These are phyloP conservation scores for Sarocladium brachiariae DNA, from an alignment of 2,329 filamentous ascomycete species.

Conservation along the genomic window DNA sequence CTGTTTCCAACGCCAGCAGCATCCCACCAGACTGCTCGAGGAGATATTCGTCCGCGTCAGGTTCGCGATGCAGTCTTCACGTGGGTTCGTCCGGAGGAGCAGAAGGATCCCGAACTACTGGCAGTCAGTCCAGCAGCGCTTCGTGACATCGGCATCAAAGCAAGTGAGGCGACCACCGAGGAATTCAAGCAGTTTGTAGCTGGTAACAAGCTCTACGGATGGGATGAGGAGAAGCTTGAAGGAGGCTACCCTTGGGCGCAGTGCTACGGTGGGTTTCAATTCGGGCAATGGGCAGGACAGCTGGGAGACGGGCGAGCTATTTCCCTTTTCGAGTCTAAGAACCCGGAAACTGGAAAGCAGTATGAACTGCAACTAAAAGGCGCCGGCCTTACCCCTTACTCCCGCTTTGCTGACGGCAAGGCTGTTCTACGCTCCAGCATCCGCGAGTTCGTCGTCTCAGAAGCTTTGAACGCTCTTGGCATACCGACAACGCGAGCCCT, in stretches of 20 bases:
- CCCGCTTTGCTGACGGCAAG: constrained; percentile 91
- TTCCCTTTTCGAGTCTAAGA: constrained; percentile 84
- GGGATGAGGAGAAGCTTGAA: constrained; percentile 57
- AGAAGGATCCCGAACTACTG: constrained; percentile 69
- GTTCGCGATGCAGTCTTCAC: constrained; percentile 84
- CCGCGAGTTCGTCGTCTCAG: constrained; percentile 87
- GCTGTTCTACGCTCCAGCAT: constrained; percentile 90
- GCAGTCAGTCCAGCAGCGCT: constrained; percentile 74
- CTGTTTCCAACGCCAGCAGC: constrained; percentile 71
- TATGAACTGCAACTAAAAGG: constrained; percentile 96
- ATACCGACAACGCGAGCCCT: constrained; percentile 86
- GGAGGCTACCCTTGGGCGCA: constrained; percentile 96
- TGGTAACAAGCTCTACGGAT: constrained; percentile 77
- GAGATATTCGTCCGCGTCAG: constrained; percentile 69
- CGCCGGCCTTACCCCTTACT: constrained; percentile 89
- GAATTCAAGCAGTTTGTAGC: constrained; percentile 73
- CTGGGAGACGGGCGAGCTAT: constrained; percentile 93
- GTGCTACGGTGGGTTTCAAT: constrained; percentile 82
- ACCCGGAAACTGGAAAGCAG: constrained; percentile 59
- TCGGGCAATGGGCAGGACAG: constrained; percentile 90
- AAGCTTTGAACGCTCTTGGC: constrained; percentile 75
- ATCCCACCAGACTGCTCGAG: constrained; percentile 75
- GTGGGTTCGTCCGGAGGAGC: constrained; percentile 75
- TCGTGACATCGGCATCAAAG: constrained; percentile 68
- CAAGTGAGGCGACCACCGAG: constrained; percentile 60